Evolutionary conservation across 2,329 filamentous ascomycete species (phyloP).

Genomic region (Diaporthe sp.): DNA sequence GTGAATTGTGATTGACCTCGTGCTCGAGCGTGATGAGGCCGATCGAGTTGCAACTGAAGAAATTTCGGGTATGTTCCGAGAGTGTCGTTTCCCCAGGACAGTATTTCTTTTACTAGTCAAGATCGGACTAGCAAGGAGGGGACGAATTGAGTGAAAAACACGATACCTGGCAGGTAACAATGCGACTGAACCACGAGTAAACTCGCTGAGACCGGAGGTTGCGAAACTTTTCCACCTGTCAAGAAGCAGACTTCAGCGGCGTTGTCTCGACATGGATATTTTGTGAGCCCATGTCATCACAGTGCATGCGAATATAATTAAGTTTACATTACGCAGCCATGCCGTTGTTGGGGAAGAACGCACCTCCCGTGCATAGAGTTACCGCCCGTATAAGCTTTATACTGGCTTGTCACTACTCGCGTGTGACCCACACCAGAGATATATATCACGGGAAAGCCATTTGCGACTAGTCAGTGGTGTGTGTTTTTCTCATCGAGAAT

Average conservation of each 20-base stretch:
- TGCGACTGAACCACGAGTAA: not conserved
- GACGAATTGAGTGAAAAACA: not conserved
- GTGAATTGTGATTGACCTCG: not conserved
- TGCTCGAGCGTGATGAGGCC: not conserved
- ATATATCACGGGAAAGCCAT: not conserved
- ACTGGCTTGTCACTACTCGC: not conserved
- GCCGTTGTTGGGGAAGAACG: not conserved
- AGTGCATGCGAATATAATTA: not conserved
- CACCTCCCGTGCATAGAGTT: not conserved
- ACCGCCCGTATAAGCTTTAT: slow-evolving; percentile 1
- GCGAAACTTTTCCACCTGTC: not conserved
- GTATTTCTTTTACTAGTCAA: not conserved
- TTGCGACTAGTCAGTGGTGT: slow-evolving; percentile 4
- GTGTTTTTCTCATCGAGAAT: not conserved
- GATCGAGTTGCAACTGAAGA: not conserved
- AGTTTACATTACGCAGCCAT: not conserved
- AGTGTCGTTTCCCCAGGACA: not conserved
- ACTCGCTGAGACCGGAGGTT: not conserved
- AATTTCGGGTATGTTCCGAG: not conserved
- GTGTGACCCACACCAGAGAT: slow-evolving; percentile 1
- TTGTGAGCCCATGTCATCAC: not conserved
- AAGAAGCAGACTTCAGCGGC: not conserved
- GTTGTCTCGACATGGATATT: too few species aligned
- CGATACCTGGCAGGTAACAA: not conserved
- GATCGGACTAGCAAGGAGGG: not conserved